Evolutionary conservation across 73 alveolate genomes (phyloP), one percentile per base, ranked within the genome.

Genomic region (Blepharisma japonicum): DNA sequence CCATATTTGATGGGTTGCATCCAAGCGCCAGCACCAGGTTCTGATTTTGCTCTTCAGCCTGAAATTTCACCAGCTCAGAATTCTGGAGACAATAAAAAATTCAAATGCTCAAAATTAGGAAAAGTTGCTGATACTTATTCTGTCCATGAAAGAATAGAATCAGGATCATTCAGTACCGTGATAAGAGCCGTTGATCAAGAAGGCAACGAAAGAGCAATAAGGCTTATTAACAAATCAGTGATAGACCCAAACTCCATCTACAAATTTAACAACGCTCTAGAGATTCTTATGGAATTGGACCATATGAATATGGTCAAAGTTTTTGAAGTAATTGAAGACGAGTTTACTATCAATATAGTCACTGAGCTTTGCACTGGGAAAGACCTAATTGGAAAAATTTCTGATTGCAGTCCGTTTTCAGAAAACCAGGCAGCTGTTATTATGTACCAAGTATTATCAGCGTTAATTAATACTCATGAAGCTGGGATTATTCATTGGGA

Each of bases 401-500:
- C 47, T n/a, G 11, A 18, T 4, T 61, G 46, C 23, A 61, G 23
- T 8, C 14, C 74, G 2, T 61, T 61, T 25, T 61, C 83, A 0
- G 88, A 81, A 54, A 81, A 81, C 80, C 39, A 54, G 51, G 88
- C 88, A 11, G 80, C 84, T 27, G 32, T 50, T 7, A 54, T 72
- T 23, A 25, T 55, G 39, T 81, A 72, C 71, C 68, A 81, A 32
- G 39, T 81, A 0, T 78, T 81, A n/a, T 71, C 88, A 7, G 84
- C 78, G 6, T 9, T 81, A 14, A 72, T 72, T 38, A 50, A 77
- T 53, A 45, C 71, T 4, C 88, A 81, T 55, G 68, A 74, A 51
- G 47, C 72, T 45, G 88, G 88, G 45, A 76, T 81, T 21, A 84
- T 81, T 7, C 88, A 81, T 45, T 72, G 84, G 80, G 88, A 81